Evolutionary conservation across 176 grass and related monocot species (phyloP).

Genomic region (Poa annua): DNA sequence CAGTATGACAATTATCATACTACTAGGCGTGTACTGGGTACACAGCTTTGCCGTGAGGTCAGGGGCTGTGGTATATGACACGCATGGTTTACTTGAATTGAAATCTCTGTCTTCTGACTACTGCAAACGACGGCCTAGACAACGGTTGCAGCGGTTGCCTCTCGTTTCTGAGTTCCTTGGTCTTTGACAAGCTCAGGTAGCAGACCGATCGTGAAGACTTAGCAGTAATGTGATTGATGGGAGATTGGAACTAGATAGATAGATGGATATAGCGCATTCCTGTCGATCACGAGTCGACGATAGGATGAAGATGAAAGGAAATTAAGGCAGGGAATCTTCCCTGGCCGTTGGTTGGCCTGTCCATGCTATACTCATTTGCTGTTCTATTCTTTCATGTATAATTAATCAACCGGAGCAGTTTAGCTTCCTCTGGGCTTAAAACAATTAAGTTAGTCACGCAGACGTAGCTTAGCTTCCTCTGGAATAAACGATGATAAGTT

Average conservation of each 20-base stretch:
- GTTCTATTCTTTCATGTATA: not conserved
- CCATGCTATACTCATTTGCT: not conserved
- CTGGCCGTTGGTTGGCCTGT: conserved; percentile 55
- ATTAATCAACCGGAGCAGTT: not conserved
- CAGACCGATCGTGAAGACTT: not conserved
- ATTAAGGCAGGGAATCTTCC: conserved; percentile 45
- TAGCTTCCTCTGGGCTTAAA: not conserved
- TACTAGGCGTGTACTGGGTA: not conserved
- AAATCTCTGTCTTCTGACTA: conserved; percentile 30
- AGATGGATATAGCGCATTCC: not conserved
- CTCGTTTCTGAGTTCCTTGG: conserved; percentile 23
- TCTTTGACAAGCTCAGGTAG: not conserved
- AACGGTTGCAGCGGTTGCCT: not conserved
- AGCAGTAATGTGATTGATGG: not conserved
- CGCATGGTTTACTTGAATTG: not conserved
- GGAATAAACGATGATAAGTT: not conserved
- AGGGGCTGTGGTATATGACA: not conserved
- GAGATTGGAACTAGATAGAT: not conserved
- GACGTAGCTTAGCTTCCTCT: not conserved
- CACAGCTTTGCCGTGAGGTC: conserved; percentile 23
- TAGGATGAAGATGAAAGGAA: conserved; percentile 3
- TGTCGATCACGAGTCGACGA: not conserved
- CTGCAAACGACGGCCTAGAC: not conserved
- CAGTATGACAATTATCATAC: not conserved
- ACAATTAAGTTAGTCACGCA: no score